Percentiles rank a stretch among this genome's conserved stretches.
phyloP scores from a whole-genome alignment of 257 asterid species.

The Solanum rostratum region DNA sequence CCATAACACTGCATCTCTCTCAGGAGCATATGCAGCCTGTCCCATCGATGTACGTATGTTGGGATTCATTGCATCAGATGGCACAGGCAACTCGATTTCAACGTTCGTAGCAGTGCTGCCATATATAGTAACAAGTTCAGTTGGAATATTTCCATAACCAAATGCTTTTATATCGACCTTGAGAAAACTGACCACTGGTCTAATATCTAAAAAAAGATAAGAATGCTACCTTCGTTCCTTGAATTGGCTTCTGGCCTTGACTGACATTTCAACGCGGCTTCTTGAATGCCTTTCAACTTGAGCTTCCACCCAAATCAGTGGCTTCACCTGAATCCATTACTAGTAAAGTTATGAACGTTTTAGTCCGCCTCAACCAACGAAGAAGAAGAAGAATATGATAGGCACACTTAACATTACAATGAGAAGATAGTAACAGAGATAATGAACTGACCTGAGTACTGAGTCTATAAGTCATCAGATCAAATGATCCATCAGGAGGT shows the following conservation, averaged over 20 bases:
- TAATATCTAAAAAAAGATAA: background rate
- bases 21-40: constrained; percentile 89
- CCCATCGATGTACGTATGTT: constrained; percentile 95
- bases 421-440: background rate
- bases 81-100: constrained; percentile 95
- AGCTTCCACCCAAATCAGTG: constrained; percentile 97
- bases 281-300: constrained; percentile 87
- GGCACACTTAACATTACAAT: background rate
- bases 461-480: constrained; percentile 98
- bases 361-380: background rate
- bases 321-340: constrained; percentile 69
- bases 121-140: background rate
- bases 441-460: constrained; percentile 73
- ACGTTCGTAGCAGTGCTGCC: constrained; percentile 94
- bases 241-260: constrained; percentile 92
- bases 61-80: constrained; percentile 93
- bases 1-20: constrained; percentile 86
- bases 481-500: constrained; percentile 99
- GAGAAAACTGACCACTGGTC: background rate
- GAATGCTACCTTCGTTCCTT: constrained; percentile 79
- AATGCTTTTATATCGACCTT: background rate
- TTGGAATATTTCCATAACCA: background rate
- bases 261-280: constrained; percentile 81
- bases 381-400: background rate
- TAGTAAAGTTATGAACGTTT: background rate